Evolutionary conservation across 768 basidiomycete genomes (phyloP), one percentile per base, ranked within the genome.

Genomic region (Butyriboletus loyo): DNA sequence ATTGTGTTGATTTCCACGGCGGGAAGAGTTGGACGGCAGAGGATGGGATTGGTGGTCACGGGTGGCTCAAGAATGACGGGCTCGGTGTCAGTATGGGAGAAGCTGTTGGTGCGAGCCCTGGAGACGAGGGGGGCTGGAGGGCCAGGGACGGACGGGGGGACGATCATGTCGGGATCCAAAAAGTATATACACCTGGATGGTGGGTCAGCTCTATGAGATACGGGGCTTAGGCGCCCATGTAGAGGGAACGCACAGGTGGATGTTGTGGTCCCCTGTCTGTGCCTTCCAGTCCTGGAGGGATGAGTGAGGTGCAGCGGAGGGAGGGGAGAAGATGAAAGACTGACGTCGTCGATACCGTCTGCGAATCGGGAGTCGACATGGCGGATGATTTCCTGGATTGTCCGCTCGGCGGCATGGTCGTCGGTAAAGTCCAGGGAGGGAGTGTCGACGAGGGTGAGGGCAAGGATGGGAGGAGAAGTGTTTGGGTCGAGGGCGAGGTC

Each of bases 31-130:
- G 86, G 81, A 49, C 85, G 79, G 56, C 80, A 82, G 41, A 84
- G 77, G 59, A 82, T 75, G 50, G 87, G 86, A 70, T 86, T 86
- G 49, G 81, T 85, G 43, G 86, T 80, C 50, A 89, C 78, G 22
- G 89, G 87, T 39, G 87, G 88, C 67, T 89, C 88, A 48, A 89
- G 79, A 60, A 89, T 89, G 66, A 87, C 85, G 52, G 85, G 86
- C 44, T 89, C 87, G 66, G 81, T 73, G 56, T 87, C 87, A 41
- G 81, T 74, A 62, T 85, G 84, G 43, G 86, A 85, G 65, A 86
- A 84, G 71, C 82, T 87, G 73, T 78, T 84, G 57, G 78, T 80
- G 59, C 84, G 87, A 43, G 86, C 71, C 55, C 88, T 81, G 59
- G 86, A 75, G 58, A 87, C 79, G 57, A 82, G 75, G 38, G 87